Base-by-base conservation (phyloP, 306 rosid genomes). In the Lithocarpus polystachyus region DNA sequence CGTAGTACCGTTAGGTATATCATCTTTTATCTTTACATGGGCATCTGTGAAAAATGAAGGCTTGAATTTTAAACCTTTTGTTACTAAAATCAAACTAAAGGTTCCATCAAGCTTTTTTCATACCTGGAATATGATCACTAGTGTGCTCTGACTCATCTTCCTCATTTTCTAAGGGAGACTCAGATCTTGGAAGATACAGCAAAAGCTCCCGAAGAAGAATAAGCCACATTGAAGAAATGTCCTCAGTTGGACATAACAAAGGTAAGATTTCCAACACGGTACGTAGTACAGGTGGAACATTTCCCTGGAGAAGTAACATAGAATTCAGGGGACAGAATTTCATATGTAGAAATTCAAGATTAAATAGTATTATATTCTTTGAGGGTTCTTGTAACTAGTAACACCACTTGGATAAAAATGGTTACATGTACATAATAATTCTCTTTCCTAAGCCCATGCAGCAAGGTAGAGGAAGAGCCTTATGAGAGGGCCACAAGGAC, bases 161-260 rank as follows among this genome's bases (percentile, higher is more conserved):
- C 88, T 85, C 95, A 80, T 56, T 82, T 78, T 68, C 89, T 77
- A 84, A 79, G 72, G 83, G 82, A 81, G 91, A 82, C 79, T 84
- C 84, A 64, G 87, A 88, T 83, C 89, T 88, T 65, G 99, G 99
- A 81, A 95, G 91, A 90, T 91, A 95, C 82, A 85, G 89, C 84
- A 89, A 81, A 84, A 91, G 81, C 73, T 88, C 90, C 57, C 90
- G 91, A 77, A 95, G 87, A 82, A 95, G 91, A 89, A 87, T 84
- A 71, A 90, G 89, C 99, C 99, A 95, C 97, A 89, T 90, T 28
- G 99, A 88, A 84, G 97, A 83, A 81, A 87, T 85, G 75, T 80
- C 79, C 84, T 91, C 86, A 40, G 92, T 75, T 71, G 99, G 99
- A 64, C 92, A 77, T 80, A 95, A 81, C 69, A 90, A 81, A 11